Percentiles rank a stretch among this genome's conserved stretches.
These are phyloP conservation scores for Bertia moriformis DNA, from an alignment of 2,329 filamentous ascomycete genomes.

Conservation along the genomic window DNA sequence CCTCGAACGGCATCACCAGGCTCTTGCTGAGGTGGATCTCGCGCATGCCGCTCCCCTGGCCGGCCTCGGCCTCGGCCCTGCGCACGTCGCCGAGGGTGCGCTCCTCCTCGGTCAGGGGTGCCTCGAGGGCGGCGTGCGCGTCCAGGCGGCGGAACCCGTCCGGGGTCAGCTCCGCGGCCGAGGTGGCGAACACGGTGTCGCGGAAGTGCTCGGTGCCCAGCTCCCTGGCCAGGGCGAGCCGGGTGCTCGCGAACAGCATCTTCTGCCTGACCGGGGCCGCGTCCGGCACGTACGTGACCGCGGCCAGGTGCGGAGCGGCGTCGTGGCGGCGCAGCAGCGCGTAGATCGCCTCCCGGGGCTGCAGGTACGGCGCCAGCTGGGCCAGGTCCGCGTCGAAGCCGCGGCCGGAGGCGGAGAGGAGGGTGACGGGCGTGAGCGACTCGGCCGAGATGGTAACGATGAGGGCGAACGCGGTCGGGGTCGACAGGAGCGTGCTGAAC, in stretches of 20 bases:
- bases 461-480: conserved; percentile 50
- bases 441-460: conserved; percentile 59
- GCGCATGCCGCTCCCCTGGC: conserved; percentile 47
- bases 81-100: conserved; percentile 56
- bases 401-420: conserved; percentile 31
- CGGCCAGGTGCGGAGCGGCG: conserved; percentile 41
- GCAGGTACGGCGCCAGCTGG: conserved; percentile 46
- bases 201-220: conserved; percentile 67
- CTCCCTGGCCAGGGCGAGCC: conserved; percentile 61
- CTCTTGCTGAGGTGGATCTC: conserved; percentile 44
- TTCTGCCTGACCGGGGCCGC: conserved; percentile 68
- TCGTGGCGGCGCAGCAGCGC: conserved; percentile 59
- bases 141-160: conserved; percentile 62
- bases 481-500: conserved; percentile 56
- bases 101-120: conserved; percentile 70
- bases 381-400: conserved; percentile 47
- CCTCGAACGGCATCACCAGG: conserved; percentile 40
- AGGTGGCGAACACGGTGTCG: conserved; percentile 62
- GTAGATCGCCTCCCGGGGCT: conserved; percentile 55
- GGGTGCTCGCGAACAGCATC: conserved; percentile 71
- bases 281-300: conserved; percentile 68
- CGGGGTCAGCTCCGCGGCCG: conserved; percentile 51
- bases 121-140: conserved; percentile 45
- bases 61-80: conserved; percentile 60
- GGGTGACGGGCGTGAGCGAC: conserved; percentile 43